Evolutionary conservation across 164 flowering plant genomes (phyloP).

Genomic region (Echeveria elegans): DNA sequence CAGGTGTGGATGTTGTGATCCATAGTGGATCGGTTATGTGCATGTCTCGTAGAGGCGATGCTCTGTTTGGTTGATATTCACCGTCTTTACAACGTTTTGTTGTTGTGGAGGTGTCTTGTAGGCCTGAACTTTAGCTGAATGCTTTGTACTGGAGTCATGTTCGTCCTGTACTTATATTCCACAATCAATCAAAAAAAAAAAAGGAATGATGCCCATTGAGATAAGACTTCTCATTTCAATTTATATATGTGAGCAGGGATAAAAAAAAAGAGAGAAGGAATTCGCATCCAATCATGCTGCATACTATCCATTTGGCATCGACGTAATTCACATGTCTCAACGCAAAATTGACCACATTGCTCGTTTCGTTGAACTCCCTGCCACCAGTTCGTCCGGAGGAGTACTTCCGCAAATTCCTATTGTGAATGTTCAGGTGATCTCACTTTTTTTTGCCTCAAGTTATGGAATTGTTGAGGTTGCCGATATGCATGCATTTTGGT

Average conservation of each 20-base stretch:
- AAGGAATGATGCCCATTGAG: not conserved
- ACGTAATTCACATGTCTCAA: slow-evolving; percentile 65
- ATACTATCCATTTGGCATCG: slow-evolving; percentile 88
- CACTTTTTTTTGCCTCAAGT: not conserved
- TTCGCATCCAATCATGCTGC: slow-evolving; percentile 68
- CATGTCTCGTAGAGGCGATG: too few species aligned
- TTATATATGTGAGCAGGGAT: slow-evolving; percentile 41
- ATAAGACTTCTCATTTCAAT: not conserved
- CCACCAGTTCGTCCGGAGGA: slow-evolving; percentile 29
- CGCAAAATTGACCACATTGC: slow-evolving; percentile 83
- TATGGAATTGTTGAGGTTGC: not conserved
- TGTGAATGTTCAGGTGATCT: slow-evolving; percentile 87
- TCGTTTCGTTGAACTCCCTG: slow-evolving; percentile 79
- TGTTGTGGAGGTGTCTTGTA: too few species aligned
- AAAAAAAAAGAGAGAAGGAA: slow-evolving; percentile 93
- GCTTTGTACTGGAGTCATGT: too few species aligned
- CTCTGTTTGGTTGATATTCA: too few species aligned
- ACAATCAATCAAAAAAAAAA: too few species aligned
- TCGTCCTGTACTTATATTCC: too few species aligned
- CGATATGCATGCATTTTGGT: not conserved
- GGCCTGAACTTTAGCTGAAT: too few species aligned
- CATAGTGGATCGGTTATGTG: too few species aligned
- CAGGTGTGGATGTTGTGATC: too few species aligned
- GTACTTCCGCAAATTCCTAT: slow-evolving; percentile 77
- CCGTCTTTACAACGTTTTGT: too few species aligned